Conservation (phyloP, 768 basidiomycete genomes). For the Lactifluus subvellereus region DNA sequence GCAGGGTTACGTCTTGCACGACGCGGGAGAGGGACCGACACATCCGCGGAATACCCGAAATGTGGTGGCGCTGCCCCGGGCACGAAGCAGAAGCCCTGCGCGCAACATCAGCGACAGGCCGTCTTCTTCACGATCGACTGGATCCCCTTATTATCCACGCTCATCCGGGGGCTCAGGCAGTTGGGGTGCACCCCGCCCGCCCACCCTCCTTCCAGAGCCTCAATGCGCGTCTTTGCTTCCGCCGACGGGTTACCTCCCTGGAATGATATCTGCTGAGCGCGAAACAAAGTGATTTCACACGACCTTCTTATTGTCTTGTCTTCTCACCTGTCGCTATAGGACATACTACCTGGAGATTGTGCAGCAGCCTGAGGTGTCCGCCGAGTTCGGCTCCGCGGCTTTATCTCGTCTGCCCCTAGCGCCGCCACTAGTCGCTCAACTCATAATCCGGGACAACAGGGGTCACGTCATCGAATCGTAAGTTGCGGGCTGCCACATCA, state of each 20-base stretch:
- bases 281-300: constrained; percentile 23
- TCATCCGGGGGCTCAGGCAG: constrained; percentile 15
- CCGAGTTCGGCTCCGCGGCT: constrained; percentile 70
- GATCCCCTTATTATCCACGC: constrained; percentile 19
- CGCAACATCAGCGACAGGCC: constrained; percentile 18
- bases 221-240: constrained; percentile 14
- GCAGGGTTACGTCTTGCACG: background rate
- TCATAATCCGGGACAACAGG: constrained; percentile 65
- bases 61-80: background rate
- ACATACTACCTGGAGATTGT: constrained; percentile 79
- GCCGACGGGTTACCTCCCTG: constrained; percentile 12
- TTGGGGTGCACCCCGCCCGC: constrained; percentile 18
- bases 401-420: constrained; percentile 79
- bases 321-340: constrained; percentile 22
- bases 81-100: background rate
- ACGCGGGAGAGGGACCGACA: background rate
- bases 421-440: constrained; percentile 76
- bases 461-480: constrained; percentile 76
- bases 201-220: constrained; percentile 18
- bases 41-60: constrained; percentile 14
- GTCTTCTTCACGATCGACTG: constrained; percentile 22
- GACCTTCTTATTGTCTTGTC: background rate
- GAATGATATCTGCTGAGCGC: constrained; percentile 15
- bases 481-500: constrained; percentile 35
- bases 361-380: constrained; percentile 77